phyloP scores from a whole-genome alignment of 1,284 basidiomycete genomes.

The Puccinia hordei region DNA sequence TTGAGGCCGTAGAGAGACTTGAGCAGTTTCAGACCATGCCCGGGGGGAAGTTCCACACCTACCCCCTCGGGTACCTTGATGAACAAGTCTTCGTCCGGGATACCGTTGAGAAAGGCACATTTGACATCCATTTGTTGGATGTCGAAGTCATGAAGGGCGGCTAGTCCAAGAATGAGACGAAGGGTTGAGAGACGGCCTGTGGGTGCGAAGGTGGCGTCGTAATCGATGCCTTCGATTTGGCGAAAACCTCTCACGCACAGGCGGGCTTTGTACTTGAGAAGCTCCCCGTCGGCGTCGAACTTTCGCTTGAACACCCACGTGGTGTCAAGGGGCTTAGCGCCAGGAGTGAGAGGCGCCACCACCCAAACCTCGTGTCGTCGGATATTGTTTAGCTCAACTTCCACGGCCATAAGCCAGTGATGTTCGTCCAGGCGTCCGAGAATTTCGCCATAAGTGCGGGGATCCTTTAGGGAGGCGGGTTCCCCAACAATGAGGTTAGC shows the following conservation, averaged over 20 bases:
- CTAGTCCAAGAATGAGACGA: not conserved
- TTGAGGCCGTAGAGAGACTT: slow-evolving; percentile 25
- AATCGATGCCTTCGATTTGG: slow-evolving; percentile 7
- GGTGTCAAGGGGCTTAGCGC: not conserved
- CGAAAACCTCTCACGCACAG: not conserved
- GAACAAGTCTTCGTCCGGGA: slow-evolving; percentile 4
- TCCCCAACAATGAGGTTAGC: not conserved
- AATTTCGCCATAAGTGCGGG: not conserved
- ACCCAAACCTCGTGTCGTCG: not conserved
- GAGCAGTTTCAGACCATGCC: not conserved
- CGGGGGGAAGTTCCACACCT: not conserved
- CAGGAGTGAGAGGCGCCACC: not conserved
- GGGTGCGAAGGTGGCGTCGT: not conserved
- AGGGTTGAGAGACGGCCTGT: not conserved
- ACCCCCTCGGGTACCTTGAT: slow-evolving; percentile 3
- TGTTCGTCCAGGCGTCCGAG: not conserved
- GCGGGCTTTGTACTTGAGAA: slow-evolving; percentile 7
- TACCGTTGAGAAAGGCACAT: not conserved
- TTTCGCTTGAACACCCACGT: slow-evolving; percentile 28
- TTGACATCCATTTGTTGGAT: slow-evolving; percentile 34
- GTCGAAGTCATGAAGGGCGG: not conserved
- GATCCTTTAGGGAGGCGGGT: not conserved
- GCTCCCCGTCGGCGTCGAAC: not conserved
- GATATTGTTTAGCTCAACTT: slow-evolving; percentile 15
- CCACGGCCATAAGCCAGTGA: not conserved